Evolutionary conservation across 345 rosid genomes (phyloP).

Genomic region (Murraya paniculata): DNA sequence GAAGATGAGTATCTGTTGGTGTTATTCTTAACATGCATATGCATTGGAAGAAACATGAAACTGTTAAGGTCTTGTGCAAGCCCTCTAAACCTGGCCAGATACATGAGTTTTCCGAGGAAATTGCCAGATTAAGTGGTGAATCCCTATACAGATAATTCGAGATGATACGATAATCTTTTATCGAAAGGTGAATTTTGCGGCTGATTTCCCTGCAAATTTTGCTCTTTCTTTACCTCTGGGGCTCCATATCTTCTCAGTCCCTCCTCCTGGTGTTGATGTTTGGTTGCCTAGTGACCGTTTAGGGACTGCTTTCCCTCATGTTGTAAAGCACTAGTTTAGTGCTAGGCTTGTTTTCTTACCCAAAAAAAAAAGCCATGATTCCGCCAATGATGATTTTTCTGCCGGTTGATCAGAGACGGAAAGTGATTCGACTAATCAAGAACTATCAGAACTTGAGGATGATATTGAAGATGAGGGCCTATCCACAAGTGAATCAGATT

Average conservation of each 20-base stretch:
- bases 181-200: not conserved
- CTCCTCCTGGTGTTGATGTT: no score
- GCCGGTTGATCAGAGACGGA: constrained; percentile 25
- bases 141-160: constrained; percentile 70
- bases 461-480: constrained; percentile 24
- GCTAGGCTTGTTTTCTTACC: no score
- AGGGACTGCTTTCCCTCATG: no score
- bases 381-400: constrained; percentile 7
- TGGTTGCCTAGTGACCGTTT: no score
- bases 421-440: constrained; percentile 20
- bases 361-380: constrained; percentile 15
- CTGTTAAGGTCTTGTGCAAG: constrained; percentile 75
- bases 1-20: constrained; percentile 89
- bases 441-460: constrained; percentile 35
- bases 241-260: no score
- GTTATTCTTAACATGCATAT: constrained; percentile 91
- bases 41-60: constrained; percentile 57
- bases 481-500: constrained; percentile 28
- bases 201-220: no score
- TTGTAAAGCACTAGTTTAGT: no score
- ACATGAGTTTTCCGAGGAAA: constrained; percentile 2
- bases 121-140: constrained; percentile 14
- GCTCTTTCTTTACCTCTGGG: no score
- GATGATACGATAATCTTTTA: constrained; percentile 47
- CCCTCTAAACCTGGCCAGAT: constrained; percentile 62